Evolutionary conservation across 805 yeast genomes (phyloP).

Genomic region (Saturnispora zaruensis): DNA sequence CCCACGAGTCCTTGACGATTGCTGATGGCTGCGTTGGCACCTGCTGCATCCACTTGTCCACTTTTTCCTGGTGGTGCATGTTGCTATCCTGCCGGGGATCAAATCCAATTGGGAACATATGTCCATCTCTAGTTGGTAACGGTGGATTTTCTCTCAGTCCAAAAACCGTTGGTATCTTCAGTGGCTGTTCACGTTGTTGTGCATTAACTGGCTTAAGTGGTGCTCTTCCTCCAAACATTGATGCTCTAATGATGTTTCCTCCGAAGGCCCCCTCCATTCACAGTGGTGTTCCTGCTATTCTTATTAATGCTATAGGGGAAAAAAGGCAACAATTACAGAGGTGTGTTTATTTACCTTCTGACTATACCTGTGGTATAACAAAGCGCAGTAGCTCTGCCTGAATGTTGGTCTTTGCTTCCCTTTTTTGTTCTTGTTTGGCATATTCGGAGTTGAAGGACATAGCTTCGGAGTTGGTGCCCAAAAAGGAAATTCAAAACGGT

Average conservation of each 20-base stretch:
- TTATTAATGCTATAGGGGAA: background rate
- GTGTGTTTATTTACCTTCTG: background rate
- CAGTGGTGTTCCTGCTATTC: background rate
- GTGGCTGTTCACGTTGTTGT: background rate
- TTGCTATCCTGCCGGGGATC: conserved; percentile 55
- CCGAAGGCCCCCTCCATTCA: background rate
- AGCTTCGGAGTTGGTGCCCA: conserved; percentile 2
- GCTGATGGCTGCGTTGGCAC: conserved; percentile 39
- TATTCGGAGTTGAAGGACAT: conserved; percentile 2
- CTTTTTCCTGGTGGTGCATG: conserved; percentile 62
- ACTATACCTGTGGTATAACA: background rate
- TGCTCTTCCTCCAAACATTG: background rate
- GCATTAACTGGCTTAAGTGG: conserved; percentile 6
- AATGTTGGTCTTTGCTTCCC: background rate
- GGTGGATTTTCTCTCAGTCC: background rate
- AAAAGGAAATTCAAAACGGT: background rate
- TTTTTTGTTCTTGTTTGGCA: background rate
- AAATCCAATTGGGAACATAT: conserved; percentile 38
- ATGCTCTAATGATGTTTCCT: background rate
- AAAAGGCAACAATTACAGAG: background rate
- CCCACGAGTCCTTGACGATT: conserved; percentile 22
- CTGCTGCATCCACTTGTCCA: conserved; percentile 50
- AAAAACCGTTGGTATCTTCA: background rate
- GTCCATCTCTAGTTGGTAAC: background rate
- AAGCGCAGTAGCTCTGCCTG: background rate